Percentiles rank a stretch among this genome's conserved stretches.
Evolutionary conservation across 208 protist species (phyloP).

Genomic region (Acanthamoeba sp.): DNA sequence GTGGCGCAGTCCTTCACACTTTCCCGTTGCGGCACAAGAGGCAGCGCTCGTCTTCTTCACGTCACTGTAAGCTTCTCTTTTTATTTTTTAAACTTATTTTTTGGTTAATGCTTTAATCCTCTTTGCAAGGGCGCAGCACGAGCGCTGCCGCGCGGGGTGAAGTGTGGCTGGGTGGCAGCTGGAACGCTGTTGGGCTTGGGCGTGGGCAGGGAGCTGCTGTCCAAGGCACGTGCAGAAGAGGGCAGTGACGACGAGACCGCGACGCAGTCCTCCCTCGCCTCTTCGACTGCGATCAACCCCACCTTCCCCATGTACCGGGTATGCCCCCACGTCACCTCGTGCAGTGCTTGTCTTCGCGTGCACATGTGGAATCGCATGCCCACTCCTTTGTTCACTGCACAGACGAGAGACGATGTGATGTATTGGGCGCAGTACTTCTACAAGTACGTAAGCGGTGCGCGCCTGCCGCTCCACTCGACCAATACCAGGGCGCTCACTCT

Average conservation of each 20-base stretch:
- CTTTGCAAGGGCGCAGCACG: neutral
- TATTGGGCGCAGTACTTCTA: slow-evolving; percentile 31
- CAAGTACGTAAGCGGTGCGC: neutral
- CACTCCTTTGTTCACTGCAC: neutral
- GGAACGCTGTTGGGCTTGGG: neutral
- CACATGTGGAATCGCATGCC: neutral
- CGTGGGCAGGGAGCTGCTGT: neutral
- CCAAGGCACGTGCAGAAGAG: neutral
- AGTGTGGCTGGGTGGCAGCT: neutral
- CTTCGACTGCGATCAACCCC: neutral
- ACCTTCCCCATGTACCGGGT: slow-evolving; percentile 23
- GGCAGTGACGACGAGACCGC: neutral
- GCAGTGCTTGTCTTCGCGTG: neutral
- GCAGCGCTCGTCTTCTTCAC: neutral
- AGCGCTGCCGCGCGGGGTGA: neutral
- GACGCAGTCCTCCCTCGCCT: neutral
- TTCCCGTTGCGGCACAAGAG: neutral
- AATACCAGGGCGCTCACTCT: no score
- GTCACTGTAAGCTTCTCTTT: neutral
- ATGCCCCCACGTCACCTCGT: no score
- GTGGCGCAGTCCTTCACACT: neutral
- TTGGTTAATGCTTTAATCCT: no score
- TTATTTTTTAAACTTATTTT: neutral
- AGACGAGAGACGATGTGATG: slow-evolving; percentile 28
- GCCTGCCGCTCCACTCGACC: no score